A percentile compares a stretch with the other conserved stretches of the same genome.
phyloP scores from a whole-genome alignment of 805 yeast genomes.

The Candida multigemmis region DNA sequence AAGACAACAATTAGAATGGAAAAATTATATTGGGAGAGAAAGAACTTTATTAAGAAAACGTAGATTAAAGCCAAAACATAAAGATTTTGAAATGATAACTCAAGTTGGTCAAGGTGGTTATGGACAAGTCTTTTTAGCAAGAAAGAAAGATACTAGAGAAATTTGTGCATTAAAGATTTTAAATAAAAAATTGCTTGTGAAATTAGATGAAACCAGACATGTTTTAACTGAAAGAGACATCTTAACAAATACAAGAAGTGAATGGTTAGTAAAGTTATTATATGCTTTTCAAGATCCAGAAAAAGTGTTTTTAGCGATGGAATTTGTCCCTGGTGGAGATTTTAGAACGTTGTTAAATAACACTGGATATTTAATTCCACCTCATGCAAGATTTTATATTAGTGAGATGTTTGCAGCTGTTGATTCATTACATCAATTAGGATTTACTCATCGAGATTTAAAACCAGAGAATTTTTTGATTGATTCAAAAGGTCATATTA shows the following conservation, averaged over 20 bases:
- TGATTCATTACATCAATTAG: conserved; percentile 86
- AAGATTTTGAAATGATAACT: conserved; percentile 92
- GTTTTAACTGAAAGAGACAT: conserved; percentile 95
- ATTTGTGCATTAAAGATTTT: conserved; percentile 91
- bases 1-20: conserved; percentile 48
- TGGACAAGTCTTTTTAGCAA: conserved; percentile 95
- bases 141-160: conserved; percentile 89
- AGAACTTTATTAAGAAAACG: conserved; percentile 78
- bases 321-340: conserved; percentile 99
- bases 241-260: conserved; percentile 88
- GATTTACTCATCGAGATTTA: conserved; percentile 93
- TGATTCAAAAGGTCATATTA: conserved; percentile 85
- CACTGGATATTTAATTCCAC: conserved; percentile 86
- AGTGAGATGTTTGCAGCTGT: conserved; percentile 96
- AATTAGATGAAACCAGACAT: conserved; percentile 91
- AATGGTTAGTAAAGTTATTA: conserved; percentile 88
- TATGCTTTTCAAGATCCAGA: conserved; percentile 94
- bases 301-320: conserved; percentile 93
- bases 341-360: conserved; percentile 89
- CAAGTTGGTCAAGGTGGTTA: conserved; percentile 99
- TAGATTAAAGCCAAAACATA: conserved; percentile 85
- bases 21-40: conserved; percentile 74
- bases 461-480: conserved; percentile 92
- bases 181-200: conserved; percentile 76
- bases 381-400: conserved; percentile 91